Conservation (phyloP, 2,329 filamentous ascomycete species). For the Aspergillus piperis region DNA sequence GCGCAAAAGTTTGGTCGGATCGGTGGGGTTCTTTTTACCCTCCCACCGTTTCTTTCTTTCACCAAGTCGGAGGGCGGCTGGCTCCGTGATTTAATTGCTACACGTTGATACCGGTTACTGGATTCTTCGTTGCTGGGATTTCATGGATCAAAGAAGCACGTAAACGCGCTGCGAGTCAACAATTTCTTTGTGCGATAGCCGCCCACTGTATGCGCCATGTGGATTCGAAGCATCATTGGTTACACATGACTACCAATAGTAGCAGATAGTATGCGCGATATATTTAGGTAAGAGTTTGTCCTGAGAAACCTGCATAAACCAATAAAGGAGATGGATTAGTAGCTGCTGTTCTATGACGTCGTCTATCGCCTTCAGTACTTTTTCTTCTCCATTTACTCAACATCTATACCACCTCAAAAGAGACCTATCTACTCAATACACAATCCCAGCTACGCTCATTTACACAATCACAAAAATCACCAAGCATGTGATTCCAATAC, state of each 20-base stretch:
- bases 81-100: neutral
- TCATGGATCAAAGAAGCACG: neutral
- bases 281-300: neutral
- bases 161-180: neutral
- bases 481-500: too few species aligned
- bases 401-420: too few species aligned
- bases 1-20: slow-evolving; percentile 1
- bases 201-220: neutral
- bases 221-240: neutral
- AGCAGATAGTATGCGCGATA: neutral
- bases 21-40: neutral
- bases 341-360: neutral
- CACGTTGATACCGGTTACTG: neutral
- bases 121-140: neutral
- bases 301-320: neutral
- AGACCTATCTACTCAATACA: too few species aligned
- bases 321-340: neutral
- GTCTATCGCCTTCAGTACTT: neutral
- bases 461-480: too few species aligned
- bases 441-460: too few species aligned
- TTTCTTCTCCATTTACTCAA: too few species aligned
- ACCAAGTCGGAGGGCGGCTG: neutral
- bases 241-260: neutral
- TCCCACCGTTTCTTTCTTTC: neutral
- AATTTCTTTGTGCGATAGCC: neutral